A percentile compares a stretch with the other conserved stretches of the same genome.
Conservation (phyloP, 768 basidiomycete genomes). For the Kwoniella sp. region DNA sequence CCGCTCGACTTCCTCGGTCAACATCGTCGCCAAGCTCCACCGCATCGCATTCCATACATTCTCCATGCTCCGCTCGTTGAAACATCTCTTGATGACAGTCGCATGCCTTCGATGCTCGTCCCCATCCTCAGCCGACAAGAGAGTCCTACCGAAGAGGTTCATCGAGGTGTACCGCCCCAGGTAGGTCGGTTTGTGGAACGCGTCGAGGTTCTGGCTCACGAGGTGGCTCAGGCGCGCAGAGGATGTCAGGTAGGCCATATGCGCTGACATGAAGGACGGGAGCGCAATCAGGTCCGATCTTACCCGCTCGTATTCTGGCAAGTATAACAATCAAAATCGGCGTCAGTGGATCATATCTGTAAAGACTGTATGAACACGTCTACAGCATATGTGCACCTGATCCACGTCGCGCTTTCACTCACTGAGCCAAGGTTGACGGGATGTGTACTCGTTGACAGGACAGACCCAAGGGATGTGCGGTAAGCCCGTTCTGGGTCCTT, state of each 20-base stretch:
- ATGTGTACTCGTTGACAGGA: slow-evolving; percentile 27
- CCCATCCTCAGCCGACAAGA: slow-evolving; percentile 29
- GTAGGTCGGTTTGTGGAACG: slow-evolving; percentile 26
- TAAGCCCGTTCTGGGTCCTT: slow-evolving; percentile 23
- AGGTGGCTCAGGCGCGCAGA: slow-evolving; percentile 9
- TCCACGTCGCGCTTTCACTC: no score
- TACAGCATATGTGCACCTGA: no score
- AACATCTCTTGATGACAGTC: slow-evolving; percentile 34
- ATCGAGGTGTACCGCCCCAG: slow-evolving; percentile 26
- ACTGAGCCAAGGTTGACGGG: slow-evolving; percentile 39
- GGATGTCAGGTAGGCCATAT: slow-evolving; percentile 30
- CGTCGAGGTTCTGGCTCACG: slow-evolving; percentile 8
- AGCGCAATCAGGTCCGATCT: slow-evolving; percentile 36
- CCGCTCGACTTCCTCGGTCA: slow-evolving; percentile 17
- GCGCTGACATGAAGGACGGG: slow-evolving; percentile 15
- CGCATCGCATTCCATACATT: slow-evolving; percentile 27
- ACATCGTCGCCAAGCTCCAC: slow-evolving; percentile 19
- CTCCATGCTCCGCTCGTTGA: slow-evolving; percentile 28
- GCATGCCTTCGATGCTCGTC: slow-evolving; percentile 33
- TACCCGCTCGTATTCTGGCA: slow-evolving; percentile 31
- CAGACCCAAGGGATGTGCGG: slow-evolving; percentile 38
- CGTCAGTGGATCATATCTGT: no score
- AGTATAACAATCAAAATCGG: background rate
- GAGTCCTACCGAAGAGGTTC: slow-evolving; percentile 32
- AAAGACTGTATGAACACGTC: no score